Evolutionary conservation across 352 stramenopile species (phyloP).

Genomic region (Hyaloperonospora arabidopsidis): DNA sequence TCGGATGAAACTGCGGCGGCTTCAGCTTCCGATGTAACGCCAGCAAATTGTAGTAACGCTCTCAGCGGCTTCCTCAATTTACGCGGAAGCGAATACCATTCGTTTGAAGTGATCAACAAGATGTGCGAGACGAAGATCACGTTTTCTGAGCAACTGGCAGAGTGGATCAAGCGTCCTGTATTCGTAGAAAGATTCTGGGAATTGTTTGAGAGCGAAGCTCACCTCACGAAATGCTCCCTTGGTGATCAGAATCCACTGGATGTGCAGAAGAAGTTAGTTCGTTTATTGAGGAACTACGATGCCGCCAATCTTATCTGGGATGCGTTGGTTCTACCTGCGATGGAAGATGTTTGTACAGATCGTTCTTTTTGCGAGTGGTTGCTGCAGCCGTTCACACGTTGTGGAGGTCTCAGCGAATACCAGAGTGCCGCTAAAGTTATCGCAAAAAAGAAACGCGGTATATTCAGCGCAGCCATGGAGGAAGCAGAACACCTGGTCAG

Average conservation of each 20-base stretch:
- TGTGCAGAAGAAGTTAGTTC: conserved; percentile 68
- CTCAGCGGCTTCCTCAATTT: conserved; percentile 58
- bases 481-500: conserved; percentile 51
- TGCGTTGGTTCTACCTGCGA: conserved; percentile 38
- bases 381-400: conserved; percentile 50
- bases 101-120: conserved; percentile 48
- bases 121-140: conserved; percentile 51
- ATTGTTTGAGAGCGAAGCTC: conserved; percentile 48
- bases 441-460: conserved; percentile 56
- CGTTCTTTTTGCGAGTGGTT: conserved; percentile 43
- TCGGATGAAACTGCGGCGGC: conserved; percentile 18
- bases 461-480: conserved; percentile 47
- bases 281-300: conserved; percentile 63
- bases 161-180: conserved; percentile 36
- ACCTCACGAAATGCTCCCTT: conserved; percentile 35
- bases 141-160: conserved; percentile 38
- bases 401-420: conserved; percentile 67
- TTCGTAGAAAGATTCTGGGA: conserved; percentile 56
- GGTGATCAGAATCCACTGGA: conserved; percentile 39
- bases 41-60: conserved; percentile 33
- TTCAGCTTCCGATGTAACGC: conserved; percentile 8
- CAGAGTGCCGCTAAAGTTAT: conserved; percentile 55
- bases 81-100: conserved; percentile 60
- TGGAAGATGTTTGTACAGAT: conserved; percentile 33
- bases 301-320: conserved; percentile 57